These are phyloP conservation scores for Starmerella stigmatis DNA, from an alignment of 805 yeast species.

Conservation along the genomic window DNA sequence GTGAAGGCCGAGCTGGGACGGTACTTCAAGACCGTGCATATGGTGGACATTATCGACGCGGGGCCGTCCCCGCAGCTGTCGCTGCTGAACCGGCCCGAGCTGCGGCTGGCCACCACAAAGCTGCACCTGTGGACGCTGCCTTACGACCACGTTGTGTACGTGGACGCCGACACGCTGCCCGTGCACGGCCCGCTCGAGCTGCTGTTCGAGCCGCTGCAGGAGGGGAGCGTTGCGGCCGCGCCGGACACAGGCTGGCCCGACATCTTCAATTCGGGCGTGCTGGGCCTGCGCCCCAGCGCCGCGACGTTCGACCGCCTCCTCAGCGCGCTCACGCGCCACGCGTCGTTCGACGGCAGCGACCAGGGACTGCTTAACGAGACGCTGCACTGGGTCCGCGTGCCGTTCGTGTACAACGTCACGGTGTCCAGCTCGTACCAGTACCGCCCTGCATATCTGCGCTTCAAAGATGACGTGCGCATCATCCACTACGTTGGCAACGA, in stretches of 20 bases:
- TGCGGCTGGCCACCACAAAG: slow-evolving; percentile 41
- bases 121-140: slow-evolving; percentile 45
- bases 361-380: slow-evolving; percentile 74
- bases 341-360: slow-evolving; percentile 78
- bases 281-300: slow-evolving; percentile 46
- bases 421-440: slow-evolving; percentile 48
- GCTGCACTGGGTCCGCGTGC: slow-evolving; percentile 55
- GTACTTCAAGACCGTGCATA: slow-evolving; percentile 27
- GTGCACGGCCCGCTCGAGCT: slow-evolving; percentile 28
- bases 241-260: slow-evolving; percentile 93
- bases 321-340: slow-evolving; percentile 26
- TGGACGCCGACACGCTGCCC: slow-evolving; percentile 49
- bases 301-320: slow-evolving; percentile 37
- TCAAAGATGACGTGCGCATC: slow-evolving; percentile 34
- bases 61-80: slow-evolving; percentile 25
- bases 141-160: slow-evolving; percentile 36
- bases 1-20: slow-evolving; percentile 18
- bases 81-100: slow-evolving; percentile 41
- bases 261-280: slow-evolving; percentile 71
- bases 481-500: slow-evolving; percentile 33
- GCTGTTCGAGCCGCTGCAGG: slow-evolving; percentile 9
- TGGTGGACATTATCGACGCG: slow-evolving; percentile 26
- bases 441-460: slow-evolving; percentile 55
- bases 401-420: slow-evolving; percentile 80
- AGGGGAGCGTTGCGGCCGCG: slow-evolving; percentile 35